These are phyloP conservation scores for Phialophora macrospora DNA, from an alignment of 2,329 filamentous ascomycete genomes.

Conservation along the genomic window DNA sequence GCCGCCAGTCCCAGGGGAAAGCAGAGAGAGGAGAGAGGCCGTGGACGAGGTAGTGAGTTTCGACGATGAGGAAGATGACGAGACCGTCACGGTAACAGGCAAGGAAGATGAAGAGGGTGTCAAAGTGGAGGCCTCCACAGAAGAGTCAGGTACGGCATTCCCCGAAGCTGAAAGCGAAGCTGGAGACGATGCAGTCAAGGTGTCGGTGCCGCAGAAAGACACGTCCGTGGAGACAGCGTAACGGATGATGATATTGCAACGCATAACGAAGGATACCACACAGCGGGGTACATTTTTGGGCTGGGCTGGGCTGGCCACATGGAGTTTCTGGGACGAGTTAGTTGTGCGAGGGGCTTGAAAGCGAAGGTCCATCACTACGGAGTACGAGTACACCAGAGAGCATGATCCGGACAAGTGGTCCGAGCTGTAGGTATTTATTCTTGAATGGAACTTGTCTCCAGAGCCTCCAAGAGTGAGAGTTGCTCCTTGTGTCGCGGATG, in stretches of 20 bases:
- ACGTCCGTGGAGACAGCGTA: background rate
- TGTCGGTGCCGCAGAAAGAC: constrained; percentile 3
- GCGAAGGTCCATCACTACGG: background rate
- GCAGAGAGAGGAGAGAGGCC: constrained; percentile 69
- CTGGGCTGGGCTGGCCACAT: background rate
- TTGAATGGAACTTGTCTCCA: background rate
- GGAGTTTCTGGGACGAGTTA: background rate
- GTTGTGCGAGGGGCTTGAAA: background rate
- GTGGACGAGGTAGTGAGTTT: constrained; percentile 89
- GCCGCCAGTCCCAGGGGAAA: constrained; percentile 57
- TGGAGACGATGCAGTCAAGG: constrained; percentile 11
- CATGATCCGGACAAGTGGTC: background rate
- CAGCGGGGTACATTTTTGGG: background rate
- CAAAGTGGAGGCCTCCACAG: background rate
- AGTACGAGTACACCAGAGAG: background rate
- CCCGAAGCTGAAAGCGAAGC: background rate
- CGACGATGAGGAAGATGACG: constrained; percentile 66
- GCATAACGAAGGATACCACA: constrained; percentile 8
- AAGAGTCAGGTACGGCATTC: background rate
- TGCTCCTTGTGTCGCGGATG: background rate
- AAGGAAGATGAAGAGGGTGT: constrained; percentile 22
- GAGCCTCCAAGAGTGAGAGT: background rate
- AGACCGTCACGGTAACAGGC: constrained; percentile 35
- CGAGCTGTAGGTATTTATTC: background rate
- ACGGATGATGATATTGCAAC: constrained; percentile 5